These are phyloP conservation scores for Gossypium herbaceum DNA, from an alignment of 345 rosid species.

Conservation along the genomic window DNA sequence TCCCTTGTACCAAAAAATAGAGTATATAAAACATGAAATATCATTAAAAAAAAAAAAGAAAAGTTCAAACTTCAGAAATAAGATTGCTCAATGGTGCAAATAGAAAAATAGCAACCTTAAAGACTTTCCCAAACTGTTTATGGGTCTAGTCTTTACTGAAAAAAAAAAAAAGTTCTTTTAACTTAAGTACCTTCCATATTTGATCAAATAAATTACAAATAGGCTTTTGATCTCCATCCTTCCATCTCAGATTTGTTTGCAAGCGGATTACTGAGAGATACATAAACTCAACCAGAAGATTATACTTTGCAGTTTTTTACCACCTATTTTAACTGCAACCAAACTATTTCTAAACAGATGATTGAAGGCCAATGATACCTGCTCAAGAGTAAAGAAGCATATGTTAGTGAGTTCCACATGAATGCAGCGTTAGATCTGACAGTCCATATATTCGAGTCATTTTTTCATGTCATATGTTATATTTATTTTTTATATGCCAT, in stretches of 20 bases:
- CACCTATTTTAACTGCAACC: neutral
- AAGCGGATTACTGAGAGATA: neutral
- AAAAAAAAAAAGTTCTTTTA: neutral
- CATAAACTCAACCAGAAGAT: neutral
- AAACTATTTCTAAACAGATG: conserved; percentile 43
- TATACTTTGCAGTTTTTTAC: neutral
- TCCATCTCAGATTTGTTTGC: conserved; percentile 7
- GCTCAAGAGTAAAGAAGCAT: conserved; percentile 16
- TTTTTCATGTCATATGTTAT: neutral
- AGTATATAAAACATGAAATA: neutral
- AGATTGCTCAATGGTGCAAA: neutral
- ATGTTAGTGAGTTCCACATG: conserved; percentile 14
- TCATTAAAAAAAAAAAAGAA: neutral
- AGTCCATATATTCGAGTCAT: neutral
- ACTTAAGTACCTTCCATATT: neutral
- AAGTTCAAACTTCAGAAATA: neutral
- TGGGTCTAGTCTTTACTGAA: neutral
- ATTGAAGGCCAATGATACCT: conserved; percentile 85
- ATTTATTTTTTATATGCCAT: neutral
- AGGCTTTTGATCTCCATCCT: neutral
- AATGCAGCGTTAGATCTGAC: neutral
- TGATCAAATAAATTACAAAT: neutral
- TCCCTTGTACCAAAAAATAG: neutral
- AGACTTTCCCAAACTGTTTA: neutral
- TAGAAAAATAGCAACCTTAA: neutral